Evolutionary conservation across 805 yeast genomes (phyloP).

Genomic region (Jamesozyma spencerorum): DNA sequence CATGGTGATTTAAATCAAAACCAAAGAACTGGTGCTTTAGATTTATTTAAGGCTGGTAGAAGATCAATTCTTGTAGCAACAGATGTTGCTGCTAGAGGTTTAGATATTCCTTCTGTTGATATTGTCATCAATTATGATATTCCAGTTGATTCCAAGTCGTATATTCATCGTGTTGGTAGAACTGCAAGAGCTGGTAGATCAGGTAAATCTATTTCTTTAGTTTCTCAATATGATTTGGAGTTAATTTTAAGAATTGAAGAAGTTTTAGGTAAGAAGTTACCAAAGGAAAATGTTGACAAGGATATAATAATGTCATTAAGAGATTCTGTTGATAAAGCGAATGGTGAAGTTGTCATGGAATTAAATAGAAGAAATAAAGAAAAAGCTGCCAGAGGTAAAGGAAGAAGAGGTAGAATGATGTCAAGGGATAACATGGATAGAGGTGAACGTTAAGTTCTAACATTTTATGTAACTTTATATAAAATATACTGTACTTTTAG

Average conservation of each 20-base stretch:
- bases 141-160: constrained; percentile 78
- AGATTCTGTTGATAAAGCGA: constrained; percentile 84
- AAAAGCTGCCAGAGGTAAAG: constrained; percentile 35
- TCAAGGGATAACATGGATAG: constrained; percentile 39
- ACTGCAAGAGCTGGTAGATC: constrained; percentile 91
- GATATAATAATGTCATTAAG: constrained; percentile 69
- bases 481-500: no score
- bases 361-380: constrained; percentile 63
- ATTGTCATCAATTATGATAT: constrained; percentile 70
- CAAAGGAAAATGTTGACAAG: constrained; percentile 72
- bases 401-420: constrained; percentile 31
- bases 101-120: constrained; percentile 76
- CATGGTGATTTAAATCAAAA: constrained; percentile 88
- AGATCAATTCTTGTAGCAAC: constrained; percentile 68
- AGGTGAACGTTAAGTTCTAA: constrained; percentile 30
- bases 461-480: no score
- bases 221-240: constrained; percentile 92
- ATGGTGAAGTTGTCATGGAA: constrained; percentile 74
- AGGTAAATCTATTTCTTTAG: constrained; percentile 78
- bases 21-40: constrained; percentile 73
- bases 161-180: constrained; percentile 85
- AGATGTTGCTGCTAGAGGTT: constrained; percentile 84
- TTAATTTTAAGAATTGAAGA: constrained; percentile 80
- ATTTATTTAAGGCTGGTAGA: constrained; percentile 66
- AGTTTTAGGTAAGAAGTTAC: constrained; percentile 73